Evolutionary conservation across 768 basidiomycete genomes (phyloP), one percentile per base, ranked within the genome.

Genomic region (Boletus rex-veris): DNA sequence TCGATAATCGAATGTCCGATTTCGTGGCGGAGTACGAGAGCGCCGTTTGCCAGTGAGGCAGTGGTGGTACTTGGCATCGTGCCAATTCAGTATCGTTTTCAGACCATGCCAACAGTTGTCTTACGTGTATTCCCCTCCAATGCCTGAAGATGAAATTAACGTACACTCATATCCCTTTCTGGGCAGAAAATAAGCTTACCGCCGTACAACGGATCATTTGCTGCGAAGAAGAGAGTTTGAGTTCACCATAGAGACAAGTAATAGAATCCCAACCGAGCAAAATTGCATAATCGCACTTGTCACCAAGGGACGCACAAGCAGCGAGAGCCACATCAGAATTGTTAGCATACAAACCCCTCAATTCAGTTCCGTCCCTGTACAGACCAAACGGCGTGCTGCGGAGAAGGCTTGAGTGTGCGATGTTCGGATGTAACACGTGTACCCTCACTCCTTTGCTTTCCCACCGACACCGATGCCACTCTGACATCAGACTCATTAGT

Each of bases 101-200:
- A n/a, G 16, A 48, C 31, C n/a, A 35, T 21, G 41, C 24, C 43
- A 42, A n/a, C 15, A 36, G 47, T 42, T 31, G 5, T 68, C 86
- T 64, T 71, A 88, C 89, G 86, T 88, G 66, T 88, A 89, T 58
- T 83, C 79, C 15, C 90, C 89, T 4, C 89, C 88, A 36, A 90
- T 72, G 5, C 89, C 88, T 90, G 53, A 40, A 7, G 33, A 19
- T 24, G 7, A 14, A 14, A 42, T 52, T 10, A 48, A 18, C 11
- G 7, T 45, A 30, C 28, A 18, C 9, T 35, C 14, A 7, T 45
- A 35, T 39, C 40, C 18, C n/a, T 16, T 36, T 48, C 19, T n/a
- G 10, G 18, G 41, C 14, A 18, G 36, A 24, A 41, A 26, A 42
- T 11, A 18, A 15, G 36, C 78, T 45, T 65, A 86, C 88, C 90